phyloP scores from a whole-genome alignment of 805 yeast species.

The Hanseniaspora clermontiae region DNA sequence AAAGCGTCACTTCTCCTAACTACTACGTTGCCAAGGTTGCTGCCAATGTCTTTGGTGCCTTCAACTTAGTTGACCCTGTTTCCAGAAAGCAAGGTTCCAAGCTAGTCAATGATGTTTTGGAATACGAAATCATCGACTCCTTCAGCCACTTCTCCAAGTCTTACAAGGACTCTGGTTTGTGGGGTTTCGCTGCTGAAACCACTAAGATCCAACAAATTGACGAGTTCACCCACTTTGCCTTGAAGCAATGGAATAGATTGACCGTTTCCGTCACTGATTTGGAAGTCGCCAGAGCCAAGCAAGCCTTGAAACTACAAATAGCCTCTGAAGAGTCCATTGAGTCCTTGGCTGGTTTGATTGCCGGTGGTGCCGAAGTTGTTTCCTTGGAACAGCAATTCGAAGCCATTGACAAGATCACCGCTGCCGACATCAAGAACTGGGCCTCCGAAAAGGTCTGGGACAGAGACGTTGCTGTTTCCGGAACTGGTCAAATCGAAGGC shows the following conservation, averaged over 20 bases:
- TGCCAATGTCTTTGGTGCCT: conserved; percentile 47
- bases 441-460: conserved; percentile 69
- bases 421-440: conserved; percentile 54
- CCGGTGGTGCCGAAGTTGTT: conserved; percentile 43
- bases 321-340: conserved; percentile 39
- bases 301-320: conserved; percentile 51
- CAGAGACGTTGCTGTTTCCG: conserved; percentile 71
- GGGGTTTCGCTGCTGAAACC: conserved; percentile 66
- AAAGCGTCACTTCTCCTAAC: conserved; percentile 47
- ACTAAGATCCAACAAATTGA: conserved; percentile 50
- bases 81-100: conserved; percentile 53
- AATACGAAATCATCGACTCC: conserved; percentile 59
- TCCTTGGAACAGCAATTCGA: conserved; percentile 48
- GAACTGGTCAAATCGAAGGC: conserved; percentile 77
- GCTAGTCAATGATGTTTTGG: conserved; percentile 54
- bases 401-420: conserved; percentile 50
- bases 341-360: conserved; percentile 32
- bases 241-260: conserved; percentile 81
- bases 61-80: conserved; percentile 42
- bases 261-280: conserved; percentile 61
- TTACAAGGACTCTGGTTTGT: conserved; percentile 67
- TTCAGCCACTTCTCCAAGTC: conserved; percentile 60
- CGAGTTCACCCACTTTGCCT: conserved; percentile 66
- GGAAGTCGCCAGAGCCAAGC: conserved; percentile 69
- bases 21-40: conserved; percentile 65